Conservation (phyloP, 2,329 filamentous ascomycete species). For the Whalleya microplaca region DNA sequence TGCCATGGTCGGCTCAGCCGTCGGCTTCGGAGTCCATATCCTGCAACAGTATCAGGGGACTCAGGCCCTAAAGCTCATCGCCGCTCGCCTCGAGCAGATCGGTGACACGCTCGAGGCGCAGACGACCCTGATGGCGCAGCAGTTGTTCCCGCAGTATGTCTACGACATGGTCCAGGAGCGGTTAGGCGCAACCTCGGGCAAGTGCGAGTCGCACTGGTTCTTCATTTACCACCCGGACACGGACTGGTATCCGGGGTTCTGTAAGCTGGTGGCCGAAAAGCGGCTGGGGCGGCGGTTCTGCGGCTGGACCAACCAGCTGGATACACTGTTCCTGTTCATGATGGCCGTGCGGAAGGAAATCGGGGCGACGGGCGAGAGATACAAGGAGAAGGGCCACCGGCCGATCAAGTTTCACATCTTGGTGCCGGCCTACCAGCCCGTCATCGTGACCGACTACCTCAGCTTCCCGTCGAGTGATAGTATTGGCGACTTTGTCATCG, state of each 20-base stretch:
- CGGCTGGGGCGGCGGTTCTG: conserved; percentile 40
- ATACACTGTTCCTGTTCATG: conserved; percentile 45
- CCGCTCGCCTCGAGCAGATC: conserved; percentile 40
- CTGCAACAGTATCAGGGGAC: conserved; percentile 42
- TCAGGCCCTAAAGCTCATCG: conserved; percentile 42
- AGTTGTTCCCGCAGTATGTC: conserved; percentile 42
- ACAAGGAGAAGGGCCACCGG: conserved; percentile 24
- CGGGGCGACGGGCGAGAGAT: conserved; percentile 25
- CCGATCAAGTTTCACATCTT: conserved; percentile 41
- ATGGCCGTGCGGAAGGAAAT: conserved; percentile 36
- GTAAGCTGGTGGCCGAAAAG: conserved; percentile 39
- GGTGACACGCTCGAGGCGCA: conserved; percentile 39
- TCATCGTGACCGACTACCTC: conserved; percentile 41
- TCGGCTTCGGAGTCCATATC: conserved; percentile 41
- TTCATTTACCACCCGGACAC: conserved; percentile 46
- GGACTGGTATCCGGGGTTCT: conserved; percentile 45
- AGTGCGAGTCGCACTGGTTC: conserved; percentile 33
- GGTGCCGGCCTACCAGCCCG: conserved; percentile 43
- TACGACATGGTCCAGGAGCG: conserved; percentile 43
- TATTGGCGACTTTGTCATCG: conserved; percentile 41
- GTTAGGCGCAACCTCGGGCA: conserved; percentile 37
- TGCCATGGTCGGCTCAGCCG: conserved; percentile 34
- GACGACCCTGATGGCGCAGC: conserved; percentile 42
- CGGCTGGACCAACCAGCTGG: conserved; percentile 44
- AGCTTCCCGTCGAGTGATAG: conserved; percentile 37